These are phyloP conservation scores for Penicillium desertorum DNA, from an alignment of 495 filamentous ascomycete genomes.

Conservation along the genomic window DNA sequence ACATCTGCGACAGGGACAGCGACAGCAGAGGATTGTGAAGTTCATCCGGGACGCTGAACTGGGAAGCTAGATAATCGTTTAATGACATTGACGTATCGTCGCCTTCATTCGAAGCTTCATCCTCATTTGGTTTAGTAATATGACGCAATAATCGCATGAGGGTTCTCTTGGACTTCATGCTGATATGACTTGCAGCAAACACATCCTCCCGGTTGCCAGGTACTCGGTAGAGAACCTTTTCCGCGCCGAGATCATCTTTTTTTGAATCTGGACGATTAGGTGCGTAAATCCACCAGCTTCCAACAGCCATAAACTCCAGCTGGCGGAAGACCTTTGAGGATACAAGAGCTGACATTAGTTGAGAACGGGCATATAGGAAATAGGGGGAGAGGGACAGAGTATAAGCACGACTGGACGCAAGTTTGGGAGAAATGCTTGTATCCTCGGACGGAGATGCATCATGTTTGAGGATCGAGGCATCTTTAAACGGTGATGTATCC, in stretches of 20 bases:
- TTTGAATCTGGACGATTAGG: constrained; percentile 16
- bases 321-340: constrained; percentile 85
- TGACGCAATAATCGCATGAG: constrained; percentile 87
- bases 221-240: constrained; percentile 55
- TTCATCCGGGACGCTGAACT: constrained; percentile 70
- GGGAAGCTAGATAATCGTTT: constrained; percentile 59
- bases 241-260: constrained; percentile 11
- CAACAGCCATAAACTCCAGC: constrained; percentile 90
- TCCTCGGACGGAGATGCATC: constrained; percentile 14
- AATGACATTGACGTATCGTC: constrained; percentile 51
- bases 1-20: constrained; percentile 69
- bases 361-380: constrained; percentile 79
- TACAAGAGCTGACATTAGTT: constrained; percentile 72
- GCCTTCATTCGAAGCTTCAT: constrained; percentile 25
- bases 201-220: constrained; percentile 87
- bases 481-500: constrained; percentile 36
- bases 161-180: constrained; percentile 71
- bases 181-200: constrained; percentile 69
- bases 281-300: constrained; percentile 82
- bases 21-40: constrained; percentile 74
- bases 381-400: constrained; percentile 83
- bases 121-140: constrained; percentile 39
- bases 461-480: constrained; percentile 36
- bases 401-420: constrained; percentile 73
- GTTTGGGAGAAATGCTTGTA: constrained; percentile 25